Base-by-base conservation (phyloP, 139 green algal species). In the Zygnema circumcarinatum region DNA sequence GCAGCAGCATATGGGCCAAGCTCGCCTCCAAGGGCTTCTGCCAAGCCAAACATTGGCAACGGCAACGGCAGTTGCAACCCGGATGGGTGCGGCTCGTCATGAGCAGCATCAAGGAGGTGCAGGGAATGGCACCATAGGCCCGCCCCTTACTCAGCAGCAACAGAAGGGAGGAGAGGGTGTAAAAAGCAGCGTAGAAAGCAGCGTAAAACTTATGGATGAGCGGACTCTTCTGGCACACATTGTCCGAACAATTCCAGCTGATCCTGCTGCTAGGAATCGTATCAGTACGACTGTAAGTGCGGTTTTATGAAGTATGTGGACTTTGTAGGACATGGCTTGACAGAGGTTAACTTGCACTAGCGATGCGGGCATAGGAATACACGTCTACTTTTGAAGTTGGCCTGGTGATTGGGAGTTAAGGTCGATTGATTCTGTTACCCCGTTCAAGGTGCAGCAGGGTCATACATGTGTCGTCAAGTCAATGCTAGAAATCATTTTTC, bases 191-290 rank as follows among this genome's bases (percentile, higher is more conserved):
- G 16, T 16, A 62, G 47, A 62, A 62, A 62, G 39, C 0, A 62
- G 39, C 2, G 76, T 62, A 21, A 56, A 79, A 36, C 1, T 84
- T 33, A 84, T 78, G 40, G 76, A 84, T 36, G 76, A 84, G 39
- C 39, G 76, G 25, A 62, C 76, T 54, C 76, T 84, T 36, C 76
- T 84, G 22, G 67, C 76, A 36, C 67, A 62, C 39, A 68, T 84
- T 62, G 76, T 84, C 32, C 76, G 76, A 16, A 84, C 38, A 25
- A 56, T 84, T 21, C 25, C 76, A 7, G 36, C 35, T 22, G 76
- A 84, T 62, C 39, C 32, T 33, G 35, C 38, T 36, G 76, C 76
- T 62, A 84, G 32, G 36, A 62, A 38, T 1, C 76, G 38, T 62
- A 84, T 84, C 39, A 75, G 47, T 33, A 75, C 76, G 33, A 84